Evolutionary conservation across 306 rosid genomes (phyloP).

Genomic region (Datisca glomerata): DNA sequence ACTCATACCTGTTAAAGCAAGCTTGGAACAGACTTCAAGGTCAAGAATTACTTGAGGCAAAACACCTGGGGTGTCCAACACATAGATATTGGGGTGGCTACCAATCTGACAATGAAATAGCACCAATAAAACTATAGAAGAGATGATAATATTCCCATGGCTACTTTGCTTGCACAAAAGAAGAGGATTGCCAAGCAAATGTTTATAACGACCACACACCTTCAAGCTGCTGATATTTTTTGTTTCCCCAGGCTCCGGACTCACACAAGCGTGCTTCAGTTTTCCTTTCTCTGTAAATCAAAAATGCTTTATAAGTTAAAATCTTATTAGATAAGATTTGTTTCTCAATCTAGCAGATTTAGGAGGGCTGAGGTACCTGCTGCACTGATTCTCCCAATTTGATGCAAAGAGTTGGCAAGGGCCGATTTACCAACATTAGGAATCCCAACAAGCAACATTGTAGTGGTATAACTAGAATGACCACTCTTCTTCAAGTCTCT

Average conservation of each 20-base stretch:
- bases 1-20: slow-evolving; percentile 68
- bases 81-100: slow-evolving; percentile 86
- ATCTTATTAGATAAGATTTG: neutral
- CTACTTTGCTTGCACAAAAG: neutral
- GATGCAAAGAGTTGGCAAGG: slow-evolving; percentile 77
- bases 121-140: neutral
- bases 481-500: slow-evolving; percentile 40
- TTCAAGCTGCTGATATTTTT: slow-evolving; percentile 74
- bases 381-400: slow-evolving; percentile 80
- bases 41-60: slow-evolving; percentile 52
- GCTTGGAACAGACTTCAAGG: slow-evolving; percentile 42
- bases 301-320: slow-evolving; percentile 1
- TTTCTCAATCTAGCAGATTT: neutral
- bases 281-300: slow-evolving; percentile 68
- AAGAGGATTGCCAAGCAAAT: neutral
- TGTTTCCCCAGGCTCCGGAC: slow-evolving; percentile 77
- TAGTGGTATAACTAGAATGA: slow-evolving; percentile 38
- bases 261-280: slow-evolving; percentile 63
- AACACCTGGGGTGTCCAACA: slow-evolving; percentile 80
- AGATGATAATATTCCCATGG: neutral
- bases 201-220: slow-evolving; percentile 37
- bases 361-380: slow-evolving; percentile 37
- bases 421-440: slow-evolving; percentile 95
- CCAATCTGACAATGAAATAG: slow-evolving; percentile 44
- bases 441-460: slow-evolving; percentile 65